phyloP scores from a whole-genome alignment of 2,329 filamentous ascomycete species.

The Aspergillus quadrilineatus region DNA sequence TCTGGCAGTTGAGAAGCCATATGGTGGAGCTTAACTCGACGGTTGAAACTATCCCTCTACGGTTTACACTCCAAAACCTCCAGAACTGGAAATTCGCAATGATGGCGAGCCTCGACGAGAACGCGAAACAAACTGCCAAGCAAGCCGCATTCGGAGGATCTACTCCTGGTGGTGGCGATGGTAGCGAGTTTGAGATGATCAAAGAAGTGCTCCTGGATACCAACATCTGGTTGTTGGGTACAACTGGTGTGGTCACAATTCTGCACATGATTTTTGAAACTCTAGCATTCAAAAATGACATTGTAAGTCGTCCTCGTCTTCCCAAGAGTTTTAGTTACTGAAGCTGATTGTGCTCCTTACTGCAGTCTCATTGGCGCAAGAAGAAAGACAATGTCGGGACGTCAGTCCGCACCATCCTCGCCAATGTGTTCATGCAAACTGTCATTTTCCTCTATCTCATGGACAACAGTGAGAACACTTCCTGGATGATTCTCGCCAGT shows the following conservation, averaged over 20 bases:
- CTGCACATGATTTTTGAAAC: slow-evolving; percentile 94
- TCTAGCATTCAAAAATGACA: slow-evolving; percentile 95
- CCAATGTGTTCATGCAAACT: slow-evolving; percentile 95
- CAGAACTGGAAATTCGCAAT: slow-evolving; percentile 87
- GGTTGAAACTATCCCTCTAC: slow-evolving; percentile 75
- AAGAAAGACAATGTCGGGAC: slow-evolving; percentile 99
- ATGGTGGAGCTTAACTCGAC: slow-evolving; percentile 93
- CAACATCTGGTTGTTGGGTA: slow-evolving; percentile 82
- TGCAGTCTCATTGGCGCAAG: slow-evolving; percentile 83
- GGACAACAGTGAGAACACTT: slow-evolving; percentile 96
- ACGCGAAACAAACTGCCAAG: slow-evolving; percentile 76
- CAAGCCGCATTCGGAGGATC: slow-evolving; percentile 73
- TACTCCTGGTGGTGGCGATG: slow-evolving; percentile 77
- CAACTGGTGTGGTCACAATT: slow-evolving; percentile 81
- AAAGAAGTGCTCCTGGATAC: slow-evolving; percentile 94
- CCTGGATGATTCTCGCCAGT: slow-evolving; percentile 96
- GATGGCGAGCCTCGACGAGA: slow-evolving; percentile 80
- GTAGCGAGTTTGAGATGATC: slow-evolving; percentile 92
- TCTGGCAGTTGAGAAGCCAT: slow-evolving; percentile 91
- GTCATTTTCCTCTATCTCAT: slow-evolving; percentile 96
- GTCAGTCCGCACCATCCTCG: slow-evolving; percentile 90
- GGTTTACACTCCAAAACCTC: slow-evolving; percentile 79
- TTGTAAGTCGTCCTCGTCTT: slow-evolving; percentile 49
- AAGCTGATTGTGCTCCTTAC: slow-evolving; percentile 15
- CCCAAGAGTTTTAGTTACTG: background rate